Base-by-base conservation (phyloP, 768 basidiomycete species). In the Suillus plorans region DNA sequence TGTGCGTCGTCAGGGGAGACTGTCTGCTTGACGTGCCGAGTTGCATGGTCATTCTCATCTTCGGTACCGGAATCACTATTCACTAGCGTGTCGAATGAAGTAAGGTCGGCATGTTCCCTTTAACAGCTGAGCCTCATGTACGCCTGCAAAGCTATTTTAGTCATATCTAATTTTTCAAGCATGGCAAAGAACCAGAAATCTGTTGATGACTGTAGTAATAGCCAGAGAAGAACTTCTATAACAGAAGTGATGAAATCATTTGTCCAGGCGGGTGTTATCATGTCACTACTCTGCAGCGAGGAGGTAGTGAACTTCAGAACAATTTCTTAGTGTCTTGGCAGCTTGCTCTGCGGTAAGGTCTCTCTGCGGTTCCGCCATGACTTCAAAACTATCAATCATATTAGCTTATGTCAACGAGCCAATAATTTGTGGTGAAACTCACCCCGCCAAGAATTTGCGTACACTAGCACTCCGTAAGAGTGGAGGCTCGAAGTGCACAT, bases 271-370 rank as follows among this genome's bases (percentile, higher is more conserved):
- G 12, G 45, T 22, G n/a, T 49, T 49, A 49, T 22, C n/a, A 16
- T 36, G 37, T 14, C 20, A 39, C 37, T 39, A 22, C 56, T 77
- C 71, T 41, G 14, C 37, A 18, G 25, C 12, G n/a, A 25, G 34
- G 60, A 84, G 73, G 71, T 92, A 94, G 73, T 95, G 93, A 42
- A 82, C 78, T 39, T 88, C 84, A 28, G 80, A 73, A 59, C 82
- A 80, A 0, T 67, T 80, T 56, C 91, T 81, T 49, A 95, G 76
- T 16, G 84, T 80, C 67, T 78, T 70, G 0, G 95, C 94, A 9
- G 94, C 95, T 74, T 94, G 89, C 73, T 97, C 95, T 0, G 95
- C 85, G 0, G 94, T 95, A 14, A 97, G 80, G 74, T 97, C 95
- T 0, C 95, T 84, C 79, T 97, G 95, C 7, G 91, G 84, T 73